phyloP scores from a whole-genome alignment of 192 early-diverging fungal genomes.

The Coemansia sp. region DNA sequence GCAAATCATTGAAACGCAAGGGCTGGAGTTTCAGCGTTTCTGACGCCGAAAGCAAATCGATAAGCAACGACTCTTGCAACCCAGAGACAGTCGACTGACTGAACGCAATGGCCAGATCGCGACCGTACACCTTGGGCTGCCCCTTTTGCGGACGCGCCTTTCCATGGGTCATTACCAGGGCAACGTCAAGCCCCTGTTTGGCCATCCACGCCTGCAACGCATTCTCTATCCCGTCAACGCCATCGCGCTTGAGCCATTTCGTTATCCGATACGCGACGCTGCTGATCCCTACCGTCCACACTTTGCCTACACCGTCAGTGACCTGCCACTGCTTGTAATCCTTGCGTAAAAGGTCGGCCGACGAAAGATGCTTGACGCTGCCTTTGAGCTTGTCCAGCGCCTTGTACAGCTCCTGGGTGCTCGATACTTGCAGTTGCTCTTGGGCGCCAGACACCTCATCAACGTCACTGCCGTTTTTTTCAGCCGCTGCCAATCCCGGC shows the following conservation, averaged over 20 bases:
- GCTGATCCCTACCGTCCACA: constrained; percentile 50
- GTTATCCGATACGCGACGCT: constrained; percentile 39
- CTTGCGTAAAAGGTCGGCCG: constrained; percentile 49
- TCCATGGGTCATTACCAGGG: constrained; percentile 51
- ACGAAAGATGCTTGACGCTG: constrained; percentile 32
- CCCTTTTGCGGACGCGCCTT: constrained; percentile 23
- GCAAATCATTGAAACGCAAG: not conserved
- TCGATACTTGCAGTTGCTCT: constrained; percentile 13
- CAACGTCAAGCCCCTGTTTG: constrained; percentile 31
- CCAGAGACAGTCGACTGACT: not conserved
- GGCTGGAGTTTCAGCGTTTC: constrained; percentile 11
- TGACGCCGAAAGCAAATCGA: constrained; percentile 3
- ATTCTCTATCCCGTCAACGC: constrained; percentile 11
- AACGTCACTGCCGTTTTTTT: not conserved
- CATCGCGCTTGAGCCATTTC: constrained; percentile 55
- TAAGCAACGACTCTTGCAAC: not conserved
- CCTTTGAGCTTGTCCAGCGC: constrained; percentile 43
- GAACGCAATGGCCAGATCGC: constrained; percentile 38
- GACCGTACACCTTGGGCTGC: constrained; percentile 32
- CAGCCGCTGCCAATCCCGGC: not conserved
- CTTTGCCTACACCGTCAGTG: not conserved
- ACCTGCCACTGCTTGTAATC: constrained; percentile 59
- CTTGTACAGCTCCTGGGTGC: constrained; percentile 25
- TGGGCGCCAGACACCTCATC: not conserved
- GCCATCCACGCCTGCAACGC: constrained; percentile 29